A percentile compares a stretch with the other conserved stretches of the same genome.
Conservation (phyloP, 148 eudicot species). For the Heliamphora exappendiculata region DNA sequence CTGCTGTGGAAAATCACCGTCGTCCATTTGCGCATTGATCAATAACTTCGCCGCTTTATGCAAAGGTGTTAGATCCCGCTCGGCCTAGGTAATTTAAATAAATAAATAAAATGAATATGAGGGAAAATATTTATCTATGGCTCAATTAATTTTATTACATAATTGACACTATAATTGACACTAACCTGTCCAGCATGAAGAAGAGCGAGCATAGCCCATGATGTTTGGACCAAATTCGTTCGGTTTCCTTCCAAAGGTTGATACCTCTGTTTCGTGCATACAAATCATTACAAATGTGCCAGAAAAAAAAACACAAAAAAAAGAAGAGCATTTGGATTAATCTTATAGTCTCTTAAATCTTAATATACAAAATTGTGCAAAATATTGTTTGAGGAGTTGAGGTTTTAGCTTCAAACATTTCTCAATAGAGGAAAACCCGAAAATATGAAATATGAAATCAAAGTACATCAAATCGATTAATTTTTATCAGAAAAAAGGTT, state of each 20-base stretch:
- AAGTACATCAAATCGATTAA: too few species aligned
- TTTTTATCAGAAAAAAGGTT: too few species aligned
- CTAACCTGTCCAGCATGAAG: slow-evolving; percentile 38
- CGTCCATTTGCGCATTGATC: slow-evolving; percentile 42
- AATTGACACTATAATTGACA: not conserved
- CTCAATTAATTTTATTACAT: not conserved
- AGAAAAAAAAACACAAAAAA: not conserved
- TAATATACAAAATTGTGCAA: not conserved
- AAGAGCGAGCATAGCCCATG: slow-evolving; percentile 46
- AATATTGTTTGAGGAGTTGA: too few species aligned
- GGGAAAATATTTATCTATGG: not conserved
- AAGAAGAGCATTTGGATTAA: not conserved
- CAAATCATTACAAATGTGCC: not conserved
- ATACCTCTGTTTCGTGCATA: slow-evolving; percentile 22
- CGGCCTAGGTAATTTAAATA: slow-evolving; percentile 20
- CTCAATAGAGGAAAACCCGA: too few species aligned
- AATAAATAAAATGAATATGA: not conserved
- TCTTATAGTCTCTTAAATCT: too few species aligned
- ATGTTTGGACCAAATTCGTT: slow-evolving; percentile 38
- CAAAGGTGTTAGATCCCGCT: slow-evolving; percentile 38
- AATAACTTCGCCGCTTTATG: slow-evolving; percentile 48
- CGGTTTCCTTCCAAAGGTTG: slow-evolving; percentile 32
- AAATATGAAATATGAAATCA: too few species aligned
- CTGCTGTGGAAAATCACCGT: slow-evolving; percentile 54
- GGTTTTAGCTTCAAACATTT: too few species aligned